Evolutionary conservation across 306 rosid genomes (phyloP).

Genomic region (Quercus rubra): DNA sequence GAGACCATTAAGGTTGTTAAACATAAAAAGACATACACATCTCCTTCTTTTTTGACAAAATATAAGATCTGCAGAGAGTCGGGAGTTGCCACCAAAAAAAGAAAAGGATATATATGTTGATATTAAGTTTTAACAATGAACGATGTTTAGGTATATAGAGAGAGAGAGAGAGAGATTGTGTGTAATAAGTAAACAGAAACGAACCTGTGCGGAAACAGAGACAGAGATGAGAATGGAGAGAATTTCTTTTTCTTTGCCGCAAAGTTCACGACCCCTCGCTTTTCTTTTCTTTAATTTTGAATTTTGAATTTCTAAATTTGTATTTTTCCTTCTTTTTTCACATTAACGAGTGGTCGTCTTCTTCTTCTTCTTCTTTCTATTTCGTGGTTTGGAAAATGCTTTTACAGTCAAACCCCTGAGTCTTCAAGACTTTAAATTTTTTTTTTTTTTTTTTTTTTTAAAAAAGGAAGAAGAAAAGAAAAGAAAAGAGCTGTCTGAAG

Average conservation of each 20-base stretch:
- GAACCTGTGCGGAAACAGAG: slow-evolving; percentile 24
- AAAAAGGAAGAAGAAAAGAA: not conserved
- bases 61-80: too few species aligned
- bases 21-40: too few species aligned
- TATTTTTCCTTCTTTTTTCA: too few species aligned
- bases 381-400: slow-evolving; percentile 15
- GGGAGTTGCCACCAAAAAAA: too few species aligned
- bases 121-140: too few species aligned
- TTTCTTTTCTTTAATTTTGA: too few species aligned
- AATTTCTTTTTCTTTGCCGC: slow-evolving; percentile 16
- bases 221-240: slow-evolving; percentile 4
- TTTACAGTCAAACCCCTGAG: slow-evolving; percentile 18
- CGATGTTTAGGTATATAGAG: too few species aligned
- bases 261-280: slow-evolving; percentile 6
- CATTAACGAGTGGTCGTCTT: not conserved
- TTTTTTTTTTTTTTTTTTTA: not conserved
- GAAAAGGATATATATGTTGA: too few species aligned
- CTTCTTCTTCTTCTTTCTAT: not conserved
- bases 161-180: too few species aligned
- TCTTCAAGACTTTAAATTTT: not conserved
- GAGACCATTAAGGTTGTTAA: too few species aligned
- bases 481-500: not conserved
- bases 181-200: not conserved
- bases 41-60: too few species aligned
- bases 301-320: too few species aligned